A percentile compares a stretch with the other conserved stretches of the same genome.
Evolutionary conservation across 2,329 filamentous ascomycete species (phyloP).

Genomic region (Calcarisporium arbuscula): DNA sequence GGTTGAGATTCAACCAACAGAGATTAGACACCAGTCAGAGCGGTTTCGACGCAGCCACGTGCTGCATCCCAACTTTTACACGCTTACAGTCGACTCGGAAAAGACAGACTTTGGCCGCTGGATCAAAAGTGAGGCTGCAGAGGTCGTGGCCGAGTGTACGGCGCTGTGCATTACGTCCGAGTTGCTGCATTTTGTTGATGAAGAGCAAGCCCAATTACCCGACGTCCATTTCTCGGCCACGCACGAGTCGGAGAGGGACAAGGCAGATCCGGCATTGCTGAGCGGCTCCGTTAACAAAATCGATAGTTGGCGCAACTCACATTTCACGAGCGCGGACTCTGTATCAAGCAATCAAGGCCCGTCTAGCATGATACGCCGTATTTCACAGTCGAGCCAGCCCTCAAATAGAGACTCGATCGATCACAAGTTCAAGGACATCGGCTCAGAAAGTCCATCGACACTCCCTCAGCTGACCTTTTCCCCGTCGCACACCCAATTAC

Average conservation of each 20-base stretch:
- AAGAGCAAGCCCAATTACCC: slow-evolving; percentile 16
- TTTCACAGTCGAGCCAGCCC: slow-evolving; percentile 46
- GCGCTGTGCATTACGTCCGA: slow-evolving; percentile 45
- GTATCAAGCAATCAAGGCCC: slow-evolving; percentile 31
- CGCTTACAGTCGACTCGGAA: slow-evolving; percentile 71
- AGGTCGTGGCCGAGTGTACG: slow-evolving; percentile 75
- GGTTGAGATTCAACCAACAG: slow-evolving; percentile 69
- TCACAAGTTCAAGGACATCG: slow-evolving; percentile 27
- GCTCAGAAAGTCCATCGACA: slow-evolving; percentile 57
- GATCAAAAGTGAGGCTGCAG: slow-evolving; percentile 72
- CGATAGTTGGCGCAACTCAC: slow-evolving; percentile 47
- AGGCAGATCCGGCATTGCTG: slow-evolving; percentile 32
- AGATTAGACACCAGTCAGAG: slow-evolving; percentile 71
- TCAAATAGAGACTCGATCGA: slow-evolving; percentile 43
- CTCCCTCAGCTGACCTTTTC: slow-evolving; percentile 43
- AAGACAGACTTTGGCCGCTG: slow-evolving; percentile 69
- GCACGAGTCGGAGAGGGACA: slow-evolving; percentile 24
- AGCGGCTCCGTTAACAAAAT: slow-evolving; percentile 29
- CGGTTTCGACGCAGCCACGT: slow-evolving; percentile 66
- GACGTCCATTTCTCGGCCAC: slow-evolving; percentile 14
- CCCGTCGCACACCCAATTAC: slow-evolving; percentile 48
- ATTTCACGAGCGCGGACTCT: slow-evolving; percentile 43
- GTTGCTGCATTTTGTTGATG: slow-evolving; percentile 16
- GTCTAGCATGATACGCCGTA: slow-evolving; percentile 28
- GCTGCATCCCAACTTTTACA: slow-evolving; percentile 80